phyloP scores from a whole-genome alignment of 352 stramenopile genomes.

The Pythium sp. region DNA sequence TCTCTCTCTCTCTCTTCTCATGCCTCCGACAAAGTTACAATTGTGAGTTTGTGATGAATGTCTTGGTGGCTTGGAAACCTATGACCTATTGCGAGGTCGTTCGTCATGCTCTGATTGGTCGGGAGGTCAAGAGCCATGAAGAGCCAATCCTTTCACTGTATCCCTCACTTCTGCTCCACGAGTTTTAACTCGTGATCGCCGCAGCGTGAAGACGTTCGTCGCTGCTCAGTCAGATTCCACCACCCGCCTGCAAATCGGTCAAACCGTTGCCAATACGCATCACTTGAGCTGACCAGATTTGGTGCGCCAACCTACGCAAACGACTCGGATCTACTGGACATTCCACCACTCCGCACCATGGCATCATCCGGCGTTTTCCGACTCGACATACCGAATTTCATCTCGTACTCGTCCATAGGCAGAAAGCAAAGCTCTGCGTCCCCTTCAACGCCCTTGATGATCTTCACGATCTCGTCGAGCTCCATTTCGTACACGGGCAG shows the following conservation, averaged over 20 bases:
- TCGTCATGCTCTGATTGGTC: background rate
- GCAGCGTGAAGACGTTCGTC: background rate
- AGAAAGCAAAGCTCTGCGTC: slow-evolving; percentile 81
- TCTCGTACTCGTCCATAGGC: slow-evolving; percentile 68
- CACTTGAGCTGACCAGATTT: background rate
- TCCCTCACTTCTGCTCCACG: background rate
- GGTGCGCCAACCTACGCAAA: slow-evolving; percentile 4
- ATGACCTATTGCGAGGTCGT: background rate
- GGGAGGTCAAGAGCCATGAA: background rate
- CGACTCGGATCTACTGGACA: slow-evolving; percentile 14
- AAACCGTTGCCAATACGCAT: background rate
- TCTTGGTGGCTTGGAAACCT: background rate
- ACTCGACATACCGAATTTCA: slow-evolving; percentile 47
- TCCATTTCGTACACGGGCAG: slow-evolving; percentile 82
- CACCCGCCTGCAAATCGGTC: background rate
- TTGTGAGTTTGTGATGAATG: background rate
- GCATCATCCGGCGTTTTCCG: slow-evolving; percentile 26
- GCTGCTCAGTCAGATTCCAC: background rate
- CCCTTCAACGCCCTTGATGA: slow-evolving; percentile 63
- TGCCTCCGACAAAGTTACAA: background rate
- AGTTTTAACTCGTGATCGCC: background rate
- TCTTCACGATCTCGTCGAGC: slow-evolving; percentile 67
- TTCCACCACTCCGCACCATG: slow-evolving; percentile 11
- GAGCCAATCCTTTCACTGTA: background rate
- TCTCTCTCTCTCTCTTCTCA: background rate